Evolutionary conservation across 352 stramenopile species (phyloP).

Genomic region (Phytopythium sindhum): DNA sequence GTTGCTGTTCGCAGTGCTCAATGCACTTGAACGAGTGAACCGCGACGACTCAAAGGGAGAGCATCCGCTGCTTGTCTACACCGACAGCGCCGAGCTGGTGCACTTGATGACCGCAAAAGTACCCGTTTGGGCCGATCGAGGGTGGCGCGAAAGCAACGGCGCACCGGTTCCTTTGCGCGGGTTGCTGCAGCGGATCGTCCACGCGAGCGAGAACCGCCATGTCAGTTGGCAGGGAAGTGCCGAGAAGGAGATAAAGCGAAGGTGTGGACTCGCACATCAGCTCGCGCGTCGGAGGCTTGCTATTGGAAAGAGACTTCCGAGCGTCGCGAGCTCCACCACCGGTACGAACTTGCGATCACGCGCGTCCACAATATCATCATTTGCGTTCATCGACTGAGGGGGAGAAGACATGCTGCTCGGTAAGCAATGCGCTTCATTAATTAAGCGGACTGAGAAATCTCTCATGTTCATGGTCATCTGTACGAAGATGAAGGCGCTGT

Average conservation of each 20-base stretch:
- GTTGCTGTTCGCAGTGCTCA: background rate
- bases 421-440: background rate
- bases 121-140: background rate
- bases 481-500: background rate
- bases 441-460: background rate
- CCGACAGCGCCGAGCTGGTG: background rate
- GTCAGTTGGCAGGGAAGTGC: constrained; percentile 3
- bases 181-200: constrained; percentile 5
- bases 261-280: constrained; percentile 1
- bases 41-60: constrained; percentile 6
- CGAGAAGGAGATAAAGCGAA: constrained; percentile 2
- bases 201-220: background rate
- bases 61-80: constrained; percentile 4
- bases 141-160: background rate
- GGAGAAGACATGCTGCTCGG: background rate
- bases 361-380: background rate
- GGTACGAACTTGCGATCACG: background rate
- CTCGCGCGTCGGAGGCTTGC: constrained; percentile 1
- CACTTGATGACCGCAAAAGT: background rate
- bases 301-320: background rate
- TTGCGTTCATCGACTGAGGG: background rate
- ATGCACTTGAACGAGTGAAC: constrained; percentile 4
- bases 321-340: constrained; percentile 1
- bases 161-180: background rate
- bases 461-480: background rate